Percentiles rank a stretch among this genome's conserved stretches.
Evolutionary conservation across 345 rosid genomes (phyloP).

Genomic region (Hibiscus mutabilis): DNA sequence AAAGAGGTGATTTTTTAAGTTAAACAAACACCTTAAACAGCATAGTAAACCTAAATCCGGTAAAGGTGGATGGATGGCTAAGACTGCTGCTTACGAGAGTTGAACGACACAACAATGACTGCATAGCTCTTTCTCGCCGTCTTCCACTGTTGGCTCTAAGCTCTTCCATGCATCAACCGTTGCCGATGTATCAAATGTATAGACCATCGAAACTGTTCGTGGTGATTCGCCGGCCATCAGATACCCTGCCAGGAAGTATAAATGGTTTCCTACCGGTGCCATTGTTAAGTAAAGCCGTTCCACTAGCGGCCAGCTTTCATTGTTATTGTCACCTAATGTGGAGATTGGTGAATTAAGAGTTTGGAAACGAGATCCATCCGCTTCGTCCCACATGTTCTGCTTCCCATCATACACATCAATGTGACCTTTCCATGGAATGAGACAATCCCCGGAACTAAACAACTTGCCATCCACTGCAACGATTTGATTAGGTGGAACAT

Average conservation of each 20-base stretch:
- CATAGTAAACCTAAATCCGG: not conserved
- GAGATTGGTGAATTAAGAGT: slow-evolving; percentile 6
- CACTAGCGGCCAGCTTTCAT: slow-evolving; percentile 16
- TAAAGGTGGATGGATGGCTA: not conserved
- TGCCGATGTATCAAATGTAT: slow-evolving; percentile 35
- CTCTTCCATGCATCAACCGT: slow-evolving; percentile 31
- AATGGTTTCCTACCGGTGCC: slow-evolving; percentile 38
- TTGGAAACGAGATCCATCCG: slow-evolving; percentile 31
- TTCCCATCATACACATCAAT: slow-evolving; percentile 40
- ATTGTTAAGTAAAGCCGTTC: slow-evolving; percentile 35
- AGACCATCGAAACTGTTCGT: slow-evolving; percentile 26
- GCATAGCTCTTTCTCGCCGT: slow-evolving; percentile 4
- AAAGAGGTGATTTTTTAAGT: not conserved
- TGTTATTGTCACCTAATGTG: not conserved
- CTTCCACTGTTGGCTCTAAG: slow-evolving; percentile 17
- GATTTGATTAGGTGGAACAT: slow-evolving; percentile 57
- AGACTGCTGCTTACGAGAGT: not conserved
- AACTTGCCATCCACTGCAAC: slow-evolving; percentile 29
- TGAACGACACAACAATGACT: slow-evolving; percentile 9
- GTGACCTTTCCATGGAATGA: slow-evolving; percentile 55
- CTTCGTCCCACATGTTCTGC: slow-evolving; percentile 48
- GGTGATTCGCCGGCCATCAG: slow-evolving; percentile 12
- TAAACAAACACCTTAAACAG: not conserved
- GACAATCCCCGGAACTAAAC: slow-evolving; percentile 55
- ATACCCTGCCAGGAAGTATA: slow-evolving; percentile 44